Evolutionary conservation across 2,329 filamentous ascomycete genomes (phyloP).

Genomic region (Dryadomyces quercivorus): DNA sequence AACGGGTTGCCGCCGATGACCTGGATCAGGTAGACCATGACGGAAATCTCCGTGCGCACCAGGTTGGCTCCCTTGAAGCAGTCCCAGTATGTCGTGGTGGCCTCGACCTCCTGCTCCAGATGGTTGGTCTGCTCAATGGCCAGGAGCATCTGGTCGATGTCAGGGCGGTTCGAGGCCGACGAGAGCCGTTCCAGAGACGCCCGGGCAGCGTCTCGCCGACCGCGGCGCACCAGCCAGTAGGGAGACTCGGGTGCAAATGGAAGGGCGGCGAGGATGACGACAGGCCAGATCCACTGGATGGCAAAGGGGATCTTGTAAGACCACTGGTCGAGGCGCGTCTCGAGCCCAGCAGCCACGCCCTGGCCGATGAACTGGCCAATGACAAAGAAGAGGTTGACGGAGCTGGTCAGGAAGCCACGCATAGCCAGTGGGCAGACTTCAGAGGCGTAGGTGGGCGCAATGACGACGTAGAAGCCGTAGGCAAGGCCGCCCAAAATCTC

Average conservation of each 20-base stretch:
- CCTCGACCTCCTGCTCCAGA: constrained; percentile 9
- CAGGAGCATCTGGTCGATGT: background rate
- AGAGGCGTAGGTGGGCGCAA: constrained; percentile 18
- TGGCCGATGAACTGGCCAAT: constrained; percentile 35
- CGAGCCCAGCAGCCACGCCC: constrained; percentile 24
- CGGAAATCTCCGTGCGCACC: constrained; percentile 41
- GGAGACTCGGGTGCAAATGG: constrained; percentile 35
- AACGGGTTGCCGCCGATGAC: constrained; percentile 17
- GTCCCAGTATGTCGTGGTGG: constrained; percentile 21
- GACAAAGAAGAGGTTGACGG: constrained; percentile 46
- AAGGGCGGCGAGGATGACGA: constrained; percentile 25
- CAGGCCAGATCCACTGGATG: constrained; percentile 22
- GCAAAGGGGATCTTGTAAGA: constrained; percentile 34
- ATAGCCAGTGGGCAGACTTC: constrained; percentile 36
- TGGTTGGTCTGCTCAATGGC: background rate
- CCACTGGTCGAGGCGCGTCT: constrained; percentile 24
- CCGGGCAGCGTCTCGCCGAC: constrained; percentile 20
- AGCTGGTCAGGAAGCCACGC: constrained; percentile 39
- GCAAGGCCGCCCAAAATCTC: background rate
- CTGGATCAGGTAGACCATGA: constrained; percentile 21
- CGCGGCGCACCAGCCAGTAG: constrained; percentile 32
- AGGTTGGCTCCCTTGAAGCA: constrained; percentile 40
- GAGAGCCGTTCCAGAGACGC: constrained; percentile 21
- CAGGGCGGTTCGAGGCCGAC: background rate
- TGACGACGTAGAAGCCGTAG: background rate